Base-by-base conservation (phyloP, 495 filamentous ascomycete species). In the Penicillium samsonianum region DNA sequence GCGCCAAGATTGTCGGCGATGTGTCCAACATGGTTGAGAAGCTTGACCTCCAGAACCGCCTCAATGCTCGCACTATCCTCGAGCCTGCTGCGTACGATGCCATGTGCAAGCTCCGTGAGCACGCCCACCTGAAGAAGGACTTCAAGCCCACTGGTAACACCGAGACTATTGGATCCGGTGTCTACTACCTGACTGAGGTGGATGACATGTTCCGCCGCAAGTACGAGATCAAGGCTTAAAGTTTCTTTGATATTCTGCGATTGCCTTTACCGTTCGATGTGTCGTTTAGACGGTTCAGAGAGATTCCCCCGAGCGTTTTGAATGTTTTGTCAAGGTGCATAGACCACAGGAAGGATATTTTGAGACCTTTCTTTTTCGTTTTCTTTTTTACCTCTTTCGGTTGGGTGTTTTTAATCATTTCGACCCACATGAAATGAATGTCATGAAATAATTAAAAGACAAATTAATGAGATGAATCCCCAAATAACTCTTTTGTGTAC, bases 201-300 rank as follows among this genome's bases (percentile, higher is more conserved):
- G 93, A 98, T 63, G 91, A 91, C 65, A 96, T 96, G 91, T 98
- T 93, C 89, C 86, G 91, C 73, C 84, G 94, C 63, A 82, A 80
- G 60, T 98, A 98, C 78, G 80, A 81, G 57, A 73, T 96, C 78
- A 94, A 97, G 84, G 87, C 85, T 73, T 98, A 87, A 64, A 30
- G 35, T 45, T 30, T 38, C 42, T 50, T 60, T 58, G 60, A 50
- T 53, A 26, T 58, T 63, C 53, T 59, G 43, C 50, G 49, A 57
- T 61, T 62, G 67, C 45, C 60, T 73, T 66, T 63, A 53, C 67
- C 55, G 67, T 67, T 74, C 67, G 61, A 65, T 57, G 65, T 70
- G 56, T 53, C 69, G 47, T 67, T 69, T 72, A 74, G 69, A 75
- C 69, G 70, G 65, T 65, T 73, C 57, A 62, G 59, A 63, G 70